Conservation (phyloP, 1,139 yeast species). For the Geotrichum fermentans region DNA sequence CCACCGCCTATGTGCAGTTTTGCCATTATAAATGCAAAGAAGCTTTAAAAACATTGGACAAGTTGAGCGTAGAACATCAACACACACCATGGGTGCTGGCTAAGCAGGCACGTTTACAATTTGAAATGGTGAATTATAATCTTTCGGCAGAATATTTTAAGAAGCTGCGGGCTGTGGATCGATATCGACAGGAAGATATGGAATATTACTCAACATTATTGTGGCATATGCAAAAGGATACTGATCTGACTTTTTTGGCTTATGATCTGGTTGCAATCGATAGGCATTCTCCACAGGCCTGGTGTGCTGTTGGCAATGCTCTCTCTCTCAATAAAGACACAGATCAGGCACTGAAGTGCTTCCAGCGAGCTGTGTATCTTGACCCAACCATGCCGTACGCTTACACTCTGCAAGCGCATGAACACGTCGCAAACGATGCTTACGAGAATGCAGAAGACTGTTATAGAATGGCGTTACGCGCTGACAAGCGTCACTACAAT, state of each 20-base stretch:
- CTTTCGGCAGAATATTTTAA: conserved; percentile 64
- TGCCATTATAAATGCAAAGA: conserved; percentile 70
- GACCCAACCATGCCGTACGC: conserved; percentile 59
- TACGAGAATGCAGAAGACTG: conserved; percentile 84
- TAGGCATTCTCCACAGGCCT: conserved; percentile 67
- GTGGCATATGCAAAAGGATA: conserved; percentile 87
- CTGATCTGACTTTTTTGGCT: conserved; percentile 74
- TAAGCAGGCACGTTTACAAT: conserved; percentile 73
- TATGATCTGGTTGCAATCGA: conserved; percentile 72
- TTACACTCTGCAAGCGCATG: conserved; percentile 91
- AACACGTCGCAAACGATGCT: conserved; percentile 80
- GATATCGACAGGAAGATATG: conserved; percentile 81
- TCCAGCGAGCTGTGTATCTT: conserved; percentile 68
- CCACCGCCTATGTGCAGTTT: conserved; percentile 61
- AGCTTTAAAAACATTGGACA: conserved; percentile 65
- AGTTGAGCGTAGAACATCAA: conserved; percentile 58
- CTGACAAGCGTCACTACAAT: conserved; percentile 82
- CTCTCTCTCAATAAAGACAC: conserved; percentile 81
- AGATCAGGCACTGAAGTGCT: conserved; percentile 85
- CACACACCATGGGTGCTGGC: conserved; percentile 85
- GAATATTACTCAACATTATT: conserved; percentile 83
- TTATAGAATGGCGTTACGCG: conserved; percentile 70
- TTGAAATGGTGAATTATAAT: conserved; percentile 81
- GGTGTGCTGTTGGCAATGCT: conserved; percentile 90
- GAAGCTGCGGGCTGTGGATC: conserved; percentile 60